These are phyloP conservation scores for Cinnamomum chago DNA, from an alignment of 164 flowering plant species.

Conservation along the genomic window DNA sequence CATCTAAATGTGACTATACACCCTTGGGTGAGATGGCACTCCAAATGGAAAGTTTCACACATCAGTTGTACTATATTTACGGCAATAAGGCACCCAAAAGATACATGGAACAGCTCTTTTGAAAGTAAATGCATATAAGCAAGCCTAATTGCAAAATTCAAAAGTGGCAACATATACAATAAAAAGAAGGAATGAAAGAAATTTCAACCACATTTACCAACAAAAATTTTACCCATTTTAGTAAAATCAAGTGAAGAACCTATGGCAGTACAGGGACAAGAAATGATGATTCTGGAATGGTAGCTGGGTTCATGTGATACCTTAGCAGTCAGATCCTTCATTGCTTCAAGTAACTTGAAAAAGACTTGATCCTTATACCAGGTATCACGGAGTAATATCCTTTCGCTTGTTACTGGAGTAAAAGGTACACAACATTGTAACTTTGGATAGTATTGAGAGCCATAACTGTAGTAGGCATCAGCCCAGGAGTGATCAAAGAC, in stretches of 20 bases:
- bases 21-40: too few relatives aligned
- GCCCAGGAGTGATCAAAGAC: slow-evolving; percentile 99
- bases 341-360: slow-evolving; percentile 57
- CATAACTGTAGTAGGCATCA: slow-evolving; percentile 79
- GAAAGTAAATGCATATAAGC: background rate
- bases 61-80: background rate
- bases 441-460: slow-evolving; percentile 81
- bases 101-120: background rate
- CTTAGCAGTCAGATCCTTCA: slow-evolving; percentile 72
- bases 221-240: background rate
- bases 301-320: slow-evolving; percentile 27
- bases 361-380: slow-evolving; percentile 67
- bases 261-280: background rate
- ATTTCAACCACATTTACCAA: slow-evolving; percentile 1
- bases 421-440: slow-evolving; percentile 91
- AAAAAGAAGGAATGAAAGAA: background rate
- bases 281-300: background rate
- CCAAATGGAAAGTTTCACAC: too few relatives aligned
- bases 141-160: background rate
- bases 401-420: slow-evolving; percentile 90
- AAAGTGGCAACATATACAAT: background rate
- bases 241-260: background rate
- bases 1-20: too few relatives aligned
- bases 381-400: slow-evolving; percentile 68
- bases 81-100: background rate